These are phyloP conservation scores for Boletus smithii DNA, from an alignment of 1,284 basidiomycete genomes.

Conservation along the genomic window DNA sequence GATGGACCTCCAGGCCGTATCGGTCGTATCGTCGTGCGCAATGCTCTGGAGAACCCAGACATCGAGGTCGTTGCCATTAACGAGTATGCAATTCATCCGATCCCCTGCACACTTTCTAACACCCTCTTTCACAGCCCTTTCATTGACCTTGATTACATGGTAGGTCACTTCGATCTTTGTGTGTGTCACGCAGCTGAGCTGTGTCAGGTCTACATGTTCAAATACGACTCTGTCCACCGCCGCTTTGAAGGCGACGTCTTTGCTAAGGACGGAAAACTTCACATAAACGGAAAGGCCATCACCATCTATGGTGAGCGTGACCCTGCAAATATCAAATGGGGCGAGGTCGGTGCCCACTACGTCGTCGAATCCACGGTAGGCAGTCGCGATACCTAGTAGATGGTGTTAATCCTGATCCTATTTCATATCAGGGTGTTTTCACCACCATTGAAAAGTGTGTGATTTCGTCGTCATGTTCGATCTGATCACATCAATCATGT, in stretches of 20 bases:
- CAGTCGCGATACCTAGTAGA: constrained; percentile 6
- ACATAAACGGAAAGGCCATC: constrained; percentile 81
- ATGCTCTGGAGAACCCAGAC: constrained; percentile 78
- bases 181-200: constrained; percentile 7
- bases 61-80: constrained; percentile 87
- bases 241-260: constrained; percentile 88
- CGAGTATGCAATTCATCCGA: constrained; percentile 58
- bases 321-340: constrained; percentile 87
- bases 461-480: constrained; percentile 2
- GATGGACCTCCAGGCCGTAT: constrained; percentile 74
- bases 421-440: constrained; percentile 80
- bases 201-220: constrained; percentile 95
- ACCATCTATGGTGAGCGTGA: constrained; percentile 85
- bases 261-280: constrained; percentile 86
- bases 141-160: constrained; percentile 88
- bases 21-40: constrained; percentile 96
- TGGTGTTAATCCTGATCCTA: constrained; percentile 14
- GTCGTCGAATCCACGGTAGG: constrained; percentile 92
- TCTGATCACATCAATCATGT: background rate
- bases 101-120: constrained; percentile 1
- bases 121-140: constrained; percentile 15
- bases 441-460: constrained; percentile 84
- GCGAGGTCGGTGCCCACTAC: constrained; percentile 81
- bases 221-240: constrained; percentile 98
- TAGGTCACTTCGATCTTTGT: constrained; percentile 26